Evolutionary conservation across 2,329 filamentous ascomycete genomes (phyloP), one percentile per base, ranked within the genome.

Genomic region (Knoxdaviesia capensis): DNA sequence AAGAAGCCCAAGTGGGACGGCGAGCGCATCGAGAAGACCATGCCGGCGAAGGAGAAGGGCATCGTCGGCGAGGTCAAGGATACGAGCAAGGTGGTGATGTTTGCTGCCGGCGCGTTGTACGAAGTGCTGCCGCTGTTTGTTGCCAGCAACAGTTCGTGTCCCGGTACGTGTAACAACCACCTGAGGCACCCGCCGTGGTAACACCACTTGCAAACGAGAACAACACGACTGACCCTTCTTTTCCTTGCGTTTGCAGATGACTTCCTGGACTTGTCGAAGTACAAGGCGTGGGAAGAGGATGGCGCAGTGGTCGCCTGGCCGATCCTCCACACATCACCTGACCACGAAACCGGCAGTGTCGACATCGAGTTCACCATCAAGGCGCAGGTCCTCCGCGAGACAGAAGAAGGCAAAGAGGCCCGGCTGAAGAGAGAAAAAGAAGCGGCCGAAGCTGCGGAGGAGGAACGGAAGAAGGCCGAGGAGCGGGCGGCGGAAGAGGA

Each of bases 91-190:
- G 52, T 60, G 6, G 54, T 64, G 31, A 60, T 64, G 40, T 65
- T 65, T 45, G 59, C 62, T 8, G 60, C 60, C 0, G 62, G 59
- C 0, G 60, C 62, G 1, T 53, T 64, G 8, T 64, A 65, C 44
- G 59, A 60, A 36, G 55, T 61, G 9, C 39, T 63, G 36, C 62
- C 61, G 31, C 49, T 65, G 6, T 65, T 57, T 54, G 62, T 64
- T 0, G 56, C 62, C 2, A 52, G 54, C 35, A 53, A 50, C 6
- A 56, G 50, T 39, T 52, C 54, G 28, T 64, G 61, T 41, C 20
- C 20, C 20, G 20, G 20, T 20, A 20, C 20, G 20, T 20, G 20
- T 20, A 20, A 20, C 20, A 20, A 20, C 20, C 20, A 20, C 20
- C 20, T 3, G 20, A 20, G 20, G 20, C 20, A 20, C 3, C 20